Evolutionary conservation across 2,329 filamentous ascomycete species (phyloP).

Genomic region (Calonectria leucothoes): DNA sequence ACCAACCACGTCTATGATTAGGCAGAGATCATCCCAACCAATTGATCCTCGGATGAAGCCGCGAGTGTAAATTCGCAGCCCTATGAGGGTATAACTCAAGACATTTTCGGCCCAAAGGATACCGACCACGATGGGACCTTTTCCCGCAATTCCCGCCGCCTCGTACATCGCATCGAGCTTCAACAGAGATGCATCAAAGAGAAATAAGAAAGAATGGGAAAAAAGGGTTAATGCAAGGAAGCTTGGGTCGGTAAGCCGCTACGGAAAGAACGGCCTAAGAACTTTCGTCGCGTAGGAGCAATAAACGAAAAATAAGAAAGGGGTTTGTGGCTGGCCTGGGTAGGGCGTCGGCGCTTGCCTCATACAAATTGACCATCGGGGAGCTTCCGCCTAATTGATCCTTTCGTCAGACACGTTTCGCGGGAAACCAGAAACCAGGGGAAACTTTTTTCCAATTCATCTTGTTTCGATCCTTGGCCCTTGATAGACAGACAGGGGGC

Average conservation of each 20-base stretch:
- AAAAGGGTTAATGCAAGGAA: neutral
- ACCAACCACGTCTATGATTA: constrained; percentile 15
- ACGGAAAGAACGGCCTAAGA: neutral
- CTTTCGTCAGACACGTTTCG: neutral
- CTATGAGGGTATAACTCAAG: constrained; percentile 13
- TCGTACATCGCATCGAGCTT: neutral
- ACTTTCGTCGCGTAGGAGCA: neutral
- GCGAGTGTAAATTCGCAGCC: constrained; percentile 22
- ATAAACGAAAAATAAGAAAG: constrained; percentile 3
- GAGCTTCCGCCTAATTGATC: neutral
- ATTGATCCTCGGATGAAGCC: constrained; percentile 22
- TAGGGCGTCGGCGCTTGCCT: neutral
- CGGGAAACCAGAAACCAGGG: neutral
- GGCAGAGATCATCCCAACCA: constrained; percentile 25
- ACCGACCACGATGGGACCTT: constrained; percentile 19
- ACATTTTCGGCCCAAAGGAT: constrained; percentile 24
- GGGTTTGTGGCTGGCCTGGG: neutral
- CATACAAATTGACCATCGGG: neutral
- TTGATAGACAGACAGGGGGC: neutral
- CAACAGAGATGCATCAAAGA: neutral
- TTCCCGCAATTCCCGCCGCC: constrained; percentile 9
- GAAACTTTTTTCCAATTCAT: neutral
- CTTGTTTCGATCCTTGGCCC: neutral
- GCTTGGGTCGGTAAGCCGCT: neutral
- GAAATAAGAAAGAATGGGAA: neutral